These are phyloP conservation scores for Acacia acuminata DNA, from an alignment of 306 rosid genomes.

Conservation along the genomic window DNA sequence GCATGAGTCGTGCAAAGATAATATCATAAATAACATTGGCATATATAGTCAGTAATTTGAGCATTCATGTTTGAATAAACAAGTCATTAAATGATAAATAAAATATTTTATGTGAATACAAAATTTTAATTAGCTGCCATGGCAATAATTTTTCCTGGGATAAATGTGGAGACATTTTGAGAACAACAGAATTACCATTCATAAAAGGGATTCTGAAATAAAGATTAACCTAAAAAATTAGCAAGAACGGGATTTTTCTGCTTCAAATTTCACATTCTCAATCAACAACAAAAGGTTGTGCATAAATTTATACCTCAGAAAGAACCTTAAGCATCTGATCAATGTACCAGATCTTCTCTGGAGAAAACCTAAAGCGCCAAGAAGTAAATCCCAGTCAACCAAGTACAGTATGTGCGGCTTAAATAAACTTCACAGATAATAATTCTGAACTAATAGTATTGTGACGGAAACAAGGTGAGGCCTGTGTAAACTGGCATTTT, in stretches of 20 bases:
- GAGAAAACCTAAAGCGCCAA: too few relatives aligned
- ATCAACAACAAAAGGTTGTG: conserved; percentile 31
- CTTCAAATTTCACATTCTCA: conserved; percentile 12
- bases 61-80: neutral
- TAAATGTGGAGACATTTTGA: conserved; percentile 22
- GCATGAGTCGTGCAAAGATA: conserved; percentile 23
- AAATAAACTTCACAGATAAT: too few relatives aligned
- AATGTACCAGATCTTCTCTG: too few relatives aligned
- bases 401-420: too few relatives aligned
- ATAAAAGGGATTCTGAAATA: conserved; percentile 5
- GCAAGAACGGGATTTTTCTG: conserved; percentile 1
- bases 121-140: conserved; percentile 7
- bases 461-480: too few relatives aligned
- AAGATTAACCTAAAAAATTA: conserved; percentile 4
- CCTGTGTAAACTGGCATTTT: too few relatives aligned
- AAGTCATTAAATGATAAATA: conserved; percentile 11
- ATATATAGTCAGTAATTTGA: conserved; percentile 14
- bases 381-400: too few relatives aligned
- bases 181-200: conserved; percentile 28
- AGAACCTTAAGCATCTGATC: too few relatives aligned
- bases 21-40: conserved; percentile 6
- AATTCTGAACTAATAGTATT: too few relatives aligned
- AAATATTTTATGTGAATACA: neutral
- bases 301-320: conserved; percentile 79
- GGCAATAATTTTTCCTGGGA: conserved; percentile 20